phyloP scores from a whole-genome alignment of 257 asterid genomes.

The Vinca minor region DNA sequence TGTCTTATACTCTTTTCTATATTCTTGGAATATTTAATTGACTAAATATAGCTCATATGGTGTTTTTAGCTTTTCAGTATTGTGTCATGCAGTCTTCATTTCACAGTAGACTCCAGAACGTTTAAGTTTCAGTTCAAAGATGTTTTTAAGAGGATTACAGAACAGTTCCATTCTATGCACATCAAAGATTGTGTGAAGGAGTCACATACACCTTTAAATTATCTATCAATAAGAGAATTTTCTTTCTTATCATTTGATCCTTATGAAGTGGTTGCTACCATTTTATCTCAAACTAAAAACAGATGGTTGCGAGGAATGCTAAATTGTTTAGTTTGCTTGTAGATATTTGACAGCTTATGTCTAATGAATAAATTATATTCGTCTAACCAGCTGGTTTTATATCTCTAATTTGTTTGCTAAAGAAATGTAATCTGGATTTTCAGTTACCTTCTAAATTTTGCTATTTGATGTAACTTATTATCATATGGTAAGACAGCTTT shows the following conservation, averaged over 20 bases:
- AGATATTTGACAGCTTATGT: neutral
- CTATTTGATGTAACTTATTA: neutral
- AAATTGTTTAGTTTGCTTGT: neutral
- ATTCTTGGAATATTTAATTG: neutral
- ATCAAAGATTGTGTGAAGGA: neutral
- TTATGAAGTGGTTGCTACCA: neutral
- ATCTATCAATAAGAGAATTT: neutral
- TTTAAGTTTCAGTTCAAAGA: neutral
- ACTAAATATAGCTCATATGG: neutral
- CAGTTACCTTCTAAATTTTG: neutral
- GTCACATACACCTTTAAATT: too few relatives aligned
- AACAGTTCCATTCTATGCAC: too few relatives aligned
- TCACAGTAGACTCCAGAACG: neutral
- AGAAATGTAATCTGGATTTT: neutral
- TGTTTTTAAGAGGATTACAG: too few relatives aligned
- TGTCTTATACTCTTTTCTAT: too few relatives aligned
- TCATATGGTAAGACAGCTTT: neutral
- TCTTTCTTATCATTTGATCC: neutral
- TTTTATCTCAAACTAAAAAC: neutral
- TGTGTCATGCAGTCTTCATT: neutral
- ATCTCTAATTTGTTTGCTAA: too few relatives aligned
- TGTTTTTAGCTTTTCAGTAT: too few relatives aligned
- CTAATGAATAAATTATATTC: neutral
- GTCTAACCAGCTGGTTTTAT: neutral
- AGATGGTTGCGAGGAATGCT: neutral